Conservation (phyloP, 116 monocot genomes). For the Cymodocea nodosa region DNA sequence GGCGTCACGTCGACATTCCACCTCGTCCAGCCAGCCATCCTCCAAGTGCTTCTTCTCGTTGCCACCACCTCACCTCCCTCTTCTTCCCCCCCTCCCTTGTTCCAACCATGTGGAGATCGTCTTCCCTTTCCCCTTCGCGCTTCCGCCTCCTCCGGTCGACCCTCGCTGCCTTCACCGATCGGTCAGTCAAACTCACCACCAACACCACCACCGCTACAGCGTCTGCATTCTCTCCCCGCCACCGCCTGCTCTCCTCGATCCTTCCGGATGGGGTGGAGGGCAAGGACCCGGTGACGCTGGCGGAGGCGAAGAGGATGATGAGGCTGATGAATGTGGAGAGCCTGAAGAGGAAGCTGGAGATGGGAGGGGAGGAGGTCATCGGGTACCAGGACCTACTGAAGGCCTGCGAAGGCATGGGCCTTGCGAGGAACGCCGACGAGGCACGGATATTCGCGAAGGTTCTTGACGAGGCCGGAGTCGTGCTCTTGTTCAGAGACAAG, state of each 20-base stretch:
- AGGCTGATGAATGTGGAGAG: constrained; percentile 77
- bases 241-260: background rate
- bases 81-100: background rate
- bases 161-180: background rate
- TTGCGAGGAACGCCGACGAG: constrained; percentile 49
- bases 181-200: background rate
- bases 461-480: constrained; percentile 82
- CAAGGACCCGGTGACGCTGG: constrained; percentile 20
- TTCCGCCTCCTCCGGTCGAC: constrained; percentile 1
- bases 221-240: background rate
- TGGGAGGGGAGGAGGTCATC: constrained; percentile 59
- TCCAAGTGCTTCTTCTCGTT: too few species aligned
- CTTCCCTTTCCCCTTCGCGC: background rate
- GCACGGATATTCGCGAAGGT: constrained; percentile 53
- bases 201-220: background rate
- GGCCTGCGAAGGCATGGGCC: constrained; percentile 53
- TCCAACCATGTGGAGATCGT: constrained; percentile 3
- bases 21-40: too few species aligned
- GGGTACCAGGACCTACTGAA: constrained; percentile 57
- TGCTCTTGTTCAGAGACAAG: constrained; percentile 74
- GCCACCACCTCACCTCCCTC: background rate
- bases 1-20: too few species aligned
- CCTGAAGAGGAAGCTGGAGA: constrained; percentile 60
- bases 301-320: constrained; percentile 77
- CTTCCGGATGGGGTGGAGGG: background rate